Conservation (phyloP, 139 green algal genomes). For the Chlamydomonas schloesseri region DNA sequence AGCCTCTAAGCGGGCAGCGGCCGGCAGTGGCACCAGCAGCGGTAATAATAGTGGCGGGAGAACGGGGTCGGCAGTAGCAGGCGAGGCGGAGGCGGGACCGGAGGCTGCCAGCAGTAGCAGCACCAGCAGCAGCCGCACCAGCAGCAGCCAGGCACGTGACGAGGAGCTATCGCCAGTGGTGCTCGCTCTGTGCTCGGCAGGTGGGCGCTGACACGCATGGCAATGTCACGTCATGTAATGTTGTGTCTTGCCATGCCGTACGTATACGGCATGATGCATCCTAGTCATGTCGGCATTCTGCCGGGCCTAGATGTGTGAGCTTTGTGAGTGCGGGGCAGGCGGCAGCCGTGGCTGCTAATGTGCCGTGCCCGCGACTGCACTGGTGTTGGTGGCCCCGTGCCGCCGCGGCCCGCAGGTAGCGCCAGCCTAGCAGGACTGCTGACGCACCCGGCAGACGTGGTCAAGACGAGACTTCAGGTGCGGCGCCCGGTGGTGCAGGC, state of each 20-base stretch:
- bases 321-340: too few relatives aligned
- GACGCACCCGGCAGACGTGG: constrained; percentile 86
- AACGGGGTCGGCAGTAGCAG: background rate
- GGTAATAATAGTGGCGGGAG: background rate
- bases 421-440: constrained; percentile 69
- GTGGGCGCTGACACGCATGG: too few relatives aligned
- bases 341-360: too few relatives aligned
- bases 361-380: too few relatives aligned
- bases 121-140: background rate
- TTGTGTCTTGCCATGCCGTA: too few relatives aligned
- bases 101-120: background rate
- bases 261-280: too few relatives aligned
- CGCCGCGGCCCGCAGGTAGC: constrained; percentile 46
- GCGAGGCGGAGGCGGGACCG: background rate
- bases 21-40: background rate
- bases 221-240: too few relatives aligned
- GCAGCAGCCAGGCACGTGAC: background rate
- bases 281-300: too few relatives aligned
- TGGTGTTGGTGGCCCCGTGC: too few relatives aligned
- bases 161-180: constrained; percentile 46
- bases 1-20: constrained; percentile 57
- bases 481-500: background rate
- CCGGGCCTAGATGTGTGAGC: too few relatives aligned
- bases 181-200: constrained; percentile 57
- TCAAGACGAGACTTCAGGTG: constrained; percentile 89